Evolutionary conservation across 805 yeast genomes (phyloP), one percentile per base, ranked within the genome.

Genomic region (Zygotorulaspora danielsina): DNA sequence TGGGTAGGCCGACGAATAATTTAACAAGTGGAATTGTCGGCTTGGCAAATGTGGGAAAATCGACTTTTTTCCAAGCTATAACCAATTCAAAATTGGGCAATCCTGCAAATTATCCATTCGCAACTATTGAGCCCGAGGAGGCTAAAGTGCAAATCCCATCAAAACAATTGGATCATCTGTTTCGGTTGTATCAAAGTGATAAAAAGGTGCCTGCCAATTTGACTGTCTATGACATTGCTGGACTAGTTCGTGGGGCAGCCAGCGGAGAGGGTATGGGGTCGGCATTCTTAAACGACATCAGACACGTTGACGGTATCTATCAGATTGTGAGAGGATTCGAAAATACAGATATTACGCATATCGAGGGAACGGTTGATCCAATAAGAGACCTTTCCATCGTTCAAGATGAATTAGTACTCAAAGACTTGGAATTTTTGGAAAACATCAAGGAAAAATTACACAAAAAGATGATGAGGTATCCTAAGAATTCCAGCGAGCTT

Each of bases 81-180:
- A 90, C 97, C 38, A 79, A 82, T 66, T 86, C 90, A 52, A 87
- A 88, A 36, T 71, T 93, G 53, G 97, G 98, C 45, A 88, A 76
- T 70, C 97, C 98, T 39, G 98, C 97, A 41, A 90, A 90, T 66
- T 90, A 89, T 64, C 98, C 98, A 20, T 90, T 87, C 62, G 98
- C 98, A 27, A 90, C 98, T 38, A 87, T 87, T 62, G 50, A 60
- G 30, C 88, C 90, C 9, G 86, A 81, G 60, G 85, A 82, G 59
- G 83, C 88, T 5, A 68, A 79, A 53, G 84, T 81, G 26, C 72
- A 78, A 37, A 86, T 84, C 27, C 87, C 86, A 42, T 77, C 84
- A 34, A 65, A 69, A 33, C 75, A 79, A 61, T 67, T 84, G 45
- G 76, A 76, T 40, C 70, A 65, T 32, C 65, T 84, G 25, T 70